phyloP scores from a whole-genome alignment of 2,329 filamentous ascomycete species.

The Eutypella sp. region DNA sequence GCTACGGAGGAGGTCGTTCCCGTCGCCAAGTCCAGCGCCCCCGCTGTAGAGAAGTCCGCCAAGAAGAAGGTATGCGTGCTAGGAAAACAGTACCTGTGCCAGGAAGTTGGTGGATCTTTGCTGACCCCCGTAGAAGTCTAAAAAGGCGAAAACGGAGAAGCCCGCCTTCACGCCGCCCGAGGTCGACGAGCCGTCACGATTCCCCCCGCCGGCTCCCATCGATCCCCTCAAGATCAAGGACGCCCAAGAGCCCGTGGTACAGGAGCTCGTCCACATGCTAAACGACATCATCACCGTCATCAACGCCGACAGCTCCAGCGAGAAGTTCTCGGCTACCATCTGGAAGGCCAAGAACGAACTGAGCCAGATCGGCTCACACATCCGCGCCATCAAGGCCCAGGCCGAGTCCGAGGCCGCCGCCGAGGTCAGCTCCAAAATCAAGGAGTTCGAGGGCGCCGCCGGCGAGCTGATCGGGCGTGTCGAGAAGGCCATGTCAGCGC shows the following conservation, averaged over 20 bases:
- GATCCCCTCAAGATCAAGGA: slow-evolving; percentile 72
- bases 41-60: slow-evolving; percentile 1
- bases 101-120: not conserved
- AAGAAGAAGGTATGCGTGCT: not conserved
- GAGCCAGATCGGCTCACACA: slow-evolving; percentile 70
- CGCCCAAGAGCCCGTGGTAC: slow-evolving; percentile 79
- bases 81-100: no score
- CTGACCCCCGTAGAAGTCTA: not conserved
- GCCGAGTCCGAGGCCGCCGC: slow-evolving; percentile 67
- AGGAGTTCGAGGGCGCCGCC: slow-evolving; percentile 81
- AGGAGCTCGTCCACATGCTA: slow-evolving; percentile 89
- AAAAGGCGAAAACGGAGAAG: slow-evolving; percentile 25
- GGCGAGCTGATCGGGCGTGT: slow-evolving; percentile 85
- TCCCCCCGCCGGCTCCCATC: slow-evolving; percentile 63
- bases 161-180: slow-evolving; percentile 50
- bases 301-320: slow-evolving; percentile 76
- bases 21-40: slow-evolving; percentile 22
- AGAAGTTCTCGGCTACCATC: slow-evolving; percentile 73
- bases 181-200: slow-evolving; percentile 60
- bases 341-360: slow-evolving; percentile 82
- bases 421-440: slow-evolving; percentile 65
- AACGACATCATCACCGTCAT: slow-evolving; percentile 94
- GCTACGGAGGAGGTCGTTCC: slow-evolving; percentile 24
- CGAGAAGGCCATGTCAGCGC: slow-evolving; percentile 73
- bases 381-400: slow-evolving; percentile 65